These are phyloP conservation scores for Ustilago nuda DNA, from an alignment of 1,284 basidiomycete genomes.

Conservation along the genomic window DNA sequence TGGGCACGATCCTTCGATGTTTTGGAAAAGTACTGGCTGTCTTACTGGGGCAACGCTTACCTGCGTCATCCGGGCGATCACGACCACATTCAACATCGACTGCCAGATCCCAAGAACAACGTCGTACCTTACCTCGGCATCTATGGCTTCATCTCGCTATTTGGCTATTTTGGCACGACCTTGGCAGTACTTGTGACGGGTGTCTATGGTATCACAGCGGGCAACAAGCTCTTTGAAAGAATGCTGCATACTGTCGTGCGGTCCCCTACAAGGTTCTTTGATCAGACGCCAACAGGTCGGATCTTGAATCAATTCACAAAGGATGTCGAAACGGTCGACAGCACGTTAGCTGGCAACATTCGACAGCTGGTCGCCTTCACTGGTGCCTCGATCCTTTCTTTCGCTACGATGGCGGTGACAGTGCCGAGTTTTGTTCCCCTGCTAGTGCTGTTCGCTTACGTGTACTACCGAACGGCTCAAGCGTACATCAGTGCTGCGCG, in stretches of 20 bases:
- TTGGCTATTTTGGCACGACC: constrained; percentile 3
- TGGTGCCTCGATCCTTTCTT: constrained; percentile 68
- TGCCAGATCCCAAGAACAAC: constrained; percentile 24
- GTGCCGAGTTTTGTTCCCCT: constrained; percentile 70
- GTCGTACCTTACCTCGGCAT: constrained; percentile 27
- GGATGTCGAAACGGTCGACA: constrained; percentile 73
- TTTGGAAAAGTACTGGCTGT: constrained; percentile 44
- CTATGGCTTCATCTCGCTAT: constrained; percentile 12
- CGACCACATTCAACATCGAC: background rate
- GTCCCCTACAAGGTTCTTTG: constrained; percentile 60
- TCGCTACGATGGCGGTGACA: constrained; percentile 56
- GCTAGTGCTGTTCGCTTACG: constrained; percentile 69
- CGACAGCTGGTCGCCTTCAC: constrained; percentile 25
- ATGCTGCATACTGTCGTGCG: constrained; percentile 56
- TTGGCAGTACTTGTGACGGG: constrained; percentile 7
- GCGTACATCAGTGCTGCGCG: constrained; percentile 72
- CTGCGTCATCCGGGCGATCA: background rate
- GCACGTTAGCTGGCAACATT: constrained; percentile 65
- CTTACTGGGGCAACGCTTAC: constrained; percentile 40
- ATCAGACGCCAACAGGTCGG: constrained; percentile 69
- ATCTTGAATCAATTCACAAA: constrained; percentile 73
- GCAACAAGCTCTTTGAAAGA: constrained; percentile 46
- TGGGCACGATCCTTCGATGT: constrained; percentile 29
- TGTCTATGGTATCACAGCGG: constrained; percentile 30
- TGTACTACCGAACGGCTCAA: constrained; percentile 71